phyloP scores from a whole-genome alignment of 805 yeast genomes.

The Hemisphaericaspora nanyangensis region DNA sequence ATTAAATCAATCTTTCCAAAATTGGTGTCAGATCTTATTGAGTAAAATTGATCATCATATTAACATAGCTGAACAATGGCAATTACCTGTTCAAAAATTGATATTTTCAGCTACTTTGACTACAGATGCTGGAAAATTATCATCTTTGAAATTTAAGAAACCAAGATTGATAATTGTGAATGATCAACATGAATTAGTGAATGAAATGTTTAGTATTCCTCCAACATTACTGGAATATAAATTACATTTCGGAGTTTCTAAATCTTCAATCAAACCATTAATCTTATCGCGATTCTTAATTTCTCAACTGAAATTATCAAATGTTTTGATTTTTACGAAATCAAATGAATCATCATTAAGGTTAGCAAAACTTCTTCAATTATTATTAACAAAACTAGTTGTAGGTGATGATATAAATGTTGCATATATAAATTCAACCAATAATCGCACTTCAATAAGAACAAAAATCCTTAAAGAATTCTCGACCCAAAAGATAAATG shows the following conservation, averaged over 20 bases:
- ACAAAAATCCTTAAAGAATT: constrained; percentile 58
- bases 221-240: constrained; percentile 43
- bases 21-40: constrained; percentile 72
- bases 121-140: constrained; percentile 83
- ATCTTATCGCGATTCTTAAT: constrained; percentile 55
- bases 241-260: constrained; percentile 36
- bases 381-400: constrained; percentile 30
- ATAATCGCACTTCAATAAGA: constrained; percentile 47
- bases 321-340: constrained; percentile 61
- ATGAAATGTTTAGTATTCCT: constrained; percentile 63
- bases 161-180: constrained; percentile 80
- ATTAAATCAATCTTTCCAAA: constrained; percentile 86
- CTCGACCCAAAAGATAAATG: constrained; percentile 44
- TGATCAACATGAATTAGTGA: constrained; percentile 41
- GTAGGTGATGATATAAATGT: constrained; percentile 14
- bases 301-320: constrained; percentile 23
- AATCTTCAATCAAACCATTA: constrained; percentile 65
- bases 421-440: constrained; percentile 56
- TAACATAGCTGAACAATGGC: constrained; percentile 30
- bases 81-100: constrained; percentile 50
- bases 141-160: constrained; percentile 60
- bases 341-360: constrained; percentile 88
- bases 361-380: constrained; percentile 55
- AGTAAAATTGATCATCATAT: constrained; percentile 23
- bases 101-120: constrained; percentile 92